Base-by-base conservation (phyloP, 352 stramenopile species). In the Globisporangium parvum region DNA sequence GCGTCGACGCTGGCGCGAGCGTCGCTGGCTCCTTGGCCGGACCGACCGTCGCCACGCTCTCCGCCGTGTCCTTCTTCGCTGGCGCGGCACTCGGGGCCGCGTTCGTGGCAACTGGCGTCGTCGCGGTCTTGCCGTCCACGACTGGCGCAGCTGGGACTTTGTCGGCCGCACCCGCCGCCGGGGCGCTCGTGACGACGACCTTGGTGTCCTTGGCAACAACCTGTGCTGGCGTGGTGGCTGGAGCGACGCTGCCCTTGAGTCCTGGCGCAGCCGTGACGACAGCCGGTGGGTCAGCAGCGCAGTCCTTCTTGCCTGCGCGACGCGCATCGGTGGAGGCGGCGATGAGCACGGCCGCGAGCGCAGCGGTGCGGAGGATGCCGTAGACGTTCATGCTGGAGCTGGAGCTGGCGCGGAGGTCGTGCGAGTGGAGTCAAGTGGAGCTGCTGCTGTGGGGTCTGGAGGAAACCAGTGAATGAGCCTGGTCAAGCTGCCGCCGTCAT, bases 331-430 rank as follows among this genome's bases (percentile, higher is more conserved):
- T 39, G 4, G 50, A 33, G 31, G 50, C 53, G 23, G 31, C 50
- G 49, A 62, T 26, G n/a, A 61, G 41, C 47, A 58, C 55, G 35
- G 35, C 48, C 47, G 55, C 56, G 54, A 66, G 55, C 51, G 60
- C 37, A 14, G 53, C 42, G 15, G 58, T 54, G 39, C 58, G 58
- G 24, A 63, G 49, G 12, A 63, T 48, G 20, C 55, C 49, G 20
- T 58, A 66, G 33, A 66, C 42, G 48, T 66, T 66, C 60, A 66
- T 66, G 37, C 2, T 46, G 6, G 26, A 37, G 6, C 31, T 55
- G 31, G 33, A 20, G n/a, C 37, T 39, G 41, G 18, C 21, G 40
- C n/a, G 11, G 39, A 44, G 21, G 40, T 58, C 26, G 53, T 20
- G 20, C 21, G 26, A 6, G 18, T 11, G 15, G 21, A 3, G 35